Conservation (phyloP, 2,329 filamentous ascomycete species). For the Xylaria sp. region DNA sequence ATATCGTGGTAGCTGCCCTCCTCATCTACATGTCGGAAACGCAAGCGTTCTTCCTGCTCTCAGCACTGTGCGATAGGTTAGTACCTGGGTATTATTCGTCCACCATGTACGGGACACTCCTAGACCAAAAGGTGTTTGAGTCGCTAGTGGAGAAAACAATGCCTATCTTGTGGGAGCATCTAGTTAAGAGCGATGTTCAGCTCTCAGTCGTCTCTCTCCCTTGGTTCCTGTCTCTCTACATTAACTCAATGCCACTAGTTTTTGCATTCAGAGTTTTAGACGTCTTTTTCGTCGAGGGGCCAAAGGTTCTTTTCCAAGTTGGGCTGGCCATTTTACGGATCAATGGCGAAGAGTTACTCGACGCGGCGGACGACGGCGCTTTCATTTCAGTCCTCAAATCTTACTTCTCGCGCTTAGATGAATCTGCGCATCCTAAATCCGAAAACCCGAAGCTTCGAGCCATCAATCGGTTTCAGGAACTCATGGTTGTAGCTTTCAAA, state of each 20-base stretch:
- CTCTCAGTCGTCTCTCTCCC: constrained; percentile 95
- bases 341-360: constrained; percentile 93
- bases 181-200: constrained; percentile 96
- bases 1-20: constrained; percentile 96
- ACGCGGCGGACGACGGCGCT: constrained; percentile 90
- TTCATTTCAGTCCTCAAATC: constrained; percentile 96
- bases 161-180: constrained; percentile 96
- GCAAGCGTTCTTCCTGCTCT: constrained; percentile 94
- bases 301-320: constrained; percentile 96
- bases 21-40: constrained; percentile 98
- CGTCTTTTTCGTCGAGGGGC: constrained; percentile 97
- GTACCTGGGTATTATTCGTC: constrained; percentile 97
- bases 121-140: constrained; percentile 97
- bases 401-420: constrained; percentile 91
- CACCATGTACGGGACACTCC: constrained; percentile 97
- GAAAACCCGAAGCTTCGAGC: constrained; percentile 93
- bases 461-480: constrained; percentile 94
- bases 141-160: constrained; percentile 98
- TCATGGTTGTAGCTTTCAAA: constrained; percentile 99
- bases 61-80: constrained; percentile 87
- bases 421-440: constrained; percentile 93
- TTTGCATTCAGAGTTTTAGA: constrained; percentile 97
- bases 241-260: constrained; percentile 98
- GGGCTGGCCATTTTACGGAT: constrained; percentile 95
- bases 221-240: constrained; percentile 97